Conservation (phyloP, 371 early-diverging fungal species). For the Lichtheimia ornata region DNA sequence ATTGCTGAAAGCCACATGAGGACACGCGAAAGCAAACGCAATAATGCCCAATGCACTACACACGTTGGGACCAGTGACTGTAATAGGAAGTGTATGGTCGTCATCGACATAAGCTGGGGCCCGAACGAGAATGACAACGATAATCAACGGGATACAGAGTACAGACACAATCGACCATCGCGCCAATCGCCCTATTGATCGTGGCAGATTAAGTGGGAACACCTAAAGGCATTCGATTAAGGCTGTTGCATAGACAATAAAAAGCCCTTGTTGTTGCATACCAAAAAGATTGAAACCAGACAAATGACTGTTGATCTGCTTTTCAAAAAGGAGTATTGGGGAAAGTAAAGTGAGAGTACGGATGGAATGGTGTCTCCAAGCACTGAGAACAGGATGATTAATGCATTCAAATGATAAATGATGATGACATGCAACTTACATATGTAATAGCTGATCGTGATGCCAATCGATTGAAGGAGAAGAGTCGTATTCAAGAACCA, state of each 20-base stretch:
- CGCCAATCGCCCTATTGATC: constrained; percentile 51
- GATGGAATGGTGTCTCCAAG: constrained; percentile 51
- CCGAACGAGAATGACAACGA: constrained; percentile 35
- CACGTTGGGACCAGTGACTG: constrained; percentile 51
- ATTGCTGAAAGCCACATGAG: constrained; percentile 62
- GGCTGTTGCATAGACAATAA: not conserved
- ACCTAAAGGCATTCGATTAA: constrained; percentile 18
- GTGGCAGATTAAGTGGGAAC: constrained; percentile 38
- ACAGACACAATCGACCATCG: constrained; percentile 44
- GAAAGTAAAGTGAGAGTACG: constrained; percentile 28
- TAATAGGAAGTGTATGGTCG: constrained; percentile 34
- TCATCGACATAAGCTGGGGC: constrained; percentile 37
- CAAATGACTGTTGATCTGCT: constrained; percentile 27
- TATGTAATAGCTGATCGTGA: constrained; percentile 41
- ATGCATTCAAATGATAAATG: not conserved
- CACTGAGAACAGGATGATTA: not conserved
- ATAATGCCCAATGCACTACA: constrained; percentile 64
- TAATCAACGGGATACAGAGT: constrained; percentile 41
- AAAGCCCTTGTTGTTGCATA: constrained; percentile 9
- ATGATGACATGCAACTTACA: constrained; percentile 13
- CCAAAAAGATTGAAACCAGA: constrained; percentile 28
- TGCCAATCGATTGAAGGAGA: constrained; percentile 39
- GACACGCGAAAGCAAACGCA: constrained; percentile 65
- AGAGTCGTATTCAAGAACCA: constrained; percentile 40
- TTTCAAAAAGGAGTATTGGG: constrained; percentile 17